phyloP scores from a whole-genome alignment of 768 basidiomycete genomes.

The Psilocybe sp. region DNA sequence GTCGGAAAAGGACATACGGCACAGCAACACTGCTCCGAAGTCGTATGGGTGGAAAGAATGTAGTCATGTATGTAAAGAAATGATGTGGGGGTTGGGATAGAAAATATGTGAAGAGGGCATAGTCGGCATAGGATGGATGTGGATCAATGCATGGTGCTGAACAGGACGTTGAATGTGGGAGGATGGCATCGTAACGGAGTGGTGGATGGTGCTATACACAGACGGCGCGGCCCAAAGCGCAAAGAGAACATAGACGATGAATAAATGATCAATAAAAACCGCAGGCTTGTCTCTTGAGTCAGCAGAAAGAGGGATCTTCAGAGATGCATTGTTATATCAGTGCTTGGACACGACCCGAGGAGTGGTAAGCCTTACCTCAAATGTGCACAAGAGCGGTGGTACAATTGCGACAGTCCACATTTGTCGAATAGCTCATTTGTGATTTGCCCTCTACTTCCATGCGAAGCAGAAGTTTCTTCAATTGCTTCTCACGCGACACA shows the following conservation, averaged over 20 bases:
- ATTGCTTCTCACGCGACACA: conserved; percentile 64
- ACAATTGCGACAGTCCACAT: conserved; percentile 37
- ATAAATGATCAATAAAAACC: conserved; percentile 23
- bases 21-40: background rate
- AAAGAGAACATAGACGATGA: conserved; percentile 6
- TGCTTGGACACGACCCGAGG: background rate
- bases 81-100: background rate
- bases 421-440: conserved; percentile 23
- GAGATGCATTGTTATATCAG: background rate
- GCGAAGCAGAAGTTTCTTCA: conserved; percentile 58
- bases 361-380: conserved; percentile 31
- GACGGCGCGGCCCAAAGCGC: conserved; percentile 15
- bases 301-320: background rate
- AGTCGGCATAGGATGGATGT: conserved; percentile 5
- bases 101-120: background rate
- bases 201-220: conserved; percentile 15
- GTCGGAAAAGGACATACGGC: conserved; percentile 2
- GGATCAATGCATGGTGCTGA: conserved; percentile 17
- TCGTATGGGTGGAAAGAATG: background rate
- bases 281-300: conserved; percentile 11
- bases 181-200: background rate
- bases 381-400: conserved; percentile 35
- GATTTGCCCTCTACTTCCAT: conserved; percentile 40
- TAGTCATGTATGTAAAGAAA: conserved; percentile 1
- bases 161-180: background rate